A percentile compares a stretch with the other conserved stretches of the same genome.
Conservation (phyloP, 129 eudicot genomes). For the Pittosporum tobira region DNA sequence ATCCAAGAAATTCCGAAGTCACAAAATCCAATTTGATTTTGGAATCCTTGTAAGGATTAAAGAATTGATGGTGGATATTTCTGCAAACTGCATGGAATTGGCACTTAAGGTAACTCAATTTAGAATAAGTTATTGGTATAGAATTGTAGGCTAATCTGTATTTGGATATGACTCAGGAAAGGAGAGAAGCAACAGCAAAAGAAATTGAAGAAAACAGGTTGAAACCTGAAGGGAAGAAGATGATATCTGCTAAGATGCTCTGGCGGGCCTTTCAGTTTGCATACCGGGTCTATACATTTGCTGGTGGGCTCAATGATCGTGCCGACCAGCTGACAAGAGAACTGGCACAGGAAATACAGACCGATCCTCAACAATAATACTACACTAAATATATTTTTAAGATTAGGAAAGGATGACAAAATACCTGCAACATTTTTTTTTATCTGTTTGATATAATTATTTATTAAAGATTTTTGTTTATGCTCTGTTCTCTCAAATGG, state of each 20-base stretch:
- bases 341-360: conserved; percentile 62
- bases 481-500: too few relatives aligned
- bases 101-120: conserved; percentile 46
- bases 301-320: conserved; percentile 92
- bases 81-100: conserved; percentile 72
- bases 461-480: too few relatives aligned
- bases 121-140: background rate
- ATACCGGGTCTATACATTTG: conserved; percentile 69
- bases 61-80: conserved; percentile 71
- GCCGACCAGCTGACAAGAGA: conserved; percentile 74
- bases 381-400: background rate
- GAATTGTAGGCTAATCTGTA: too few relatives aligned
- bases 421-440: background rate
- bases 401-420: background rate
- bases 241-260: conserved; percentile 44
- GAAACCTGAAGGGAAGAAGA: conserved; percentile 35
- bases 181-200: conserved; percentile 32
- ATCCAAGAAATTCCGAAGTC: conserved; percentile 50
- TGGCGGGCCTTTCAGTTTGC: conserved; percentile 93
- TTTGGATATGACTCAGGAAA: conserved; percentile 36
- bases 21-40: conserved; percentile 68
- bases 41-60: conserved; percentile 60
- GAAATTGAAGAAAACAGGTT: conserved; percentile 17
- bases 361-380: conserved; percentile 29
- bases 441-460: too few relatives aligned